phyloP scores from a whole-genome alignment of 371 early-diverging fungal species.

The Mortierella sp. region DNA sequence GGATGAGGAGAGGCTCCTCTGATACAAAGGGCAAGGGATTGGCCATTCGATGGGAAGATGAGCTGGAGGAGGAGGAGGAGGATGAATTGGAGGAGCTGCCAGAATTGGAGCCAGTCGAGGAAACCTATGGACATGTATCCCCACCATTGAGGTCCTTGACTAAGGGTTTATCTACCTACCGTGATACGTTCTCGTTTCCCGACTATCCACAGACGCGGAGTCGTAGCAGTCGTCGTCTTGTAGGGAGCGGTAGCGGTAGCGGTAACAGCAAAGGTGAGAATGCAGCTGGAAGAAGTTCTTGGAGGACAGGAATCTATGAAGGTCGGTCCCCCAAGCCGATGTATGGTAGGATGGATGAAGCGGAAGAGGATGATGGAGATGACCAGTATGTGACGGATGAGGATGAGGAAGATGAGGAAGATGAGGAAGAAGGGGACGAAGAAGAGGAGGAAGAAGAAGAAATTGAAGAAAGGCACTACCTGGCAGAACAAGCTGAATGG shows the following conservation, averaged over 20 bases:
- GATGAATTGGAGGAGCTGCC: too few relatives aligned
- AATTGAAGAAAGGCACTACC: not conserved
- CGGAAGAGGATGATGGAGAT: slow-evolving; percentile 1
- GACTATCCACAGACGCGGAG: not conserved
- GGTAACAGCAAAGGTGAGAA: not conserved
- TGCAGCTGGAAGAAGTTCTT: not conserved
- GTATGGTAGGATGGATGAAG: not conserved
- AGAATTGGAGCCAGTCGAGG: not conserved
- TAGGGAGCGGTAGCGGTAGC: not conserved
- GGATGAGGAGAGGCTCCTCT: not conserved
- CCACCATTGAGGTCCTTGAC: not conserved
- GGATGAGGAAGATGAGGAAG: not conserved
- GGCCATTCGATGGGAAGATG: not conserved
- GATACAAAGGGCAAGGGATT: not conserved
- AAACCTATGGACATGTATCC: not conserved
- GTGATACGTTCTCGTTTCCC: not conserved
- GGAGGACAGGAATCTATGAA: not conserved
- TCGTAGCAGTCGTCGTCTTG: not conserved
- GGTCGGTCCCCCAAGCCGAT: not conserved
- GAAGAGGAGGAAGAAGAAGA: slow-evolving; percentile 6
- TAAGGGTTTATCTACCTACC: not conserved
- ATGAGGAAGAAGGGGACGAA: not conserved
- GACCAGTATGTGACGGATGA: slow-evolving; percentile 13
- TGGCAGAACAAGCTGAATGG: slow-evolving; percentile 13
- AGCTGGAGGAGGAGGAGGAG: too few relatives aligned